Base-by-base conservation (phyloP, 768 basidiomycete species). In the Neoboletus brunneissimus region DNA sequence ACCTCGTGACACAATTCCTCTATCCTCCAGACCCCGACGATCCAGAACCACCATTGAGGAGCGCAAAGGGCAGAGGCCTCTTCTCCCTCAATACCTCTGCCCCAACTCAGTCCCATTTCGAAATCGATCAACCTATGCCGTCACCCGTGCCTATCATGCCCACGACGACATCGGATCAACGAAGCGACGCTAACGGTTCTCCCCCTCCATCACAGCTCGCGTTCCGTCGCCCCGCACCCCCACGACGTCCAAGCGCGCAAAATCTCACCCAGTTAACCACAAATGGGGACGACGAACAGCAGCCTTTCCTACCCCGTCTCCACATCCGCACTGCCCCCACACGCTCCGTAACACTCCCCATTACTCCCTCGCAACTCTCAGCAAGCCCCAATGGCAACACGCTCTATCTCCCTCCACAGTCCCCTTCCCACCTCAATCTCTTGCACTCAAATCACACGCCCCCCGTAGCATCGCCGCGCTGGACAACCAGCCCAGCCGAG, bases 41-140 rank as follows among this genome's bases (percentile, higher is more conserved):
- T 15, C 13, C 51, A 27, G 53, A 56, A 12, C 72, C 68, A 12
- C 60, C 59, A 7, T 27, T 41, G 4, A 76, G 55, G 71, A 59
- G 57, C 37, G 56, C 66, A 58, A 75, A 76, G 56, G 72, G 72
- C 40, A 76, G 71, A 8, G 87, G 86, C 1, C 73, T 91, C 35
- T 87, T 85, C 68, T 87, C 88, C 67, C 81, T 90, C 23, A 83
- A 89, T 64, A 88, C 87, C 11, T 59, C 52, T 62, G 75, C 80
- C 41, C 81, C 82, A 11, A 66, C 77, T 22, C 79, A 80, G 31
- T 76, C 81, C 3, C 81, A 78, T 29, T 72, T 85, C 46, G 83
- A 88, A 66, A 76, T 88, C 47, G 88, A 89, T 65, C 77, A 77
- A 22, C 67, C 69, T 25, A 71, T 74, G 34, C 75, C 71, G 32